Evolutionary conservation across 495 filamentous ascomycete species (phyloP).

Genomic region (Hypoxylon intermedium): DNA sequence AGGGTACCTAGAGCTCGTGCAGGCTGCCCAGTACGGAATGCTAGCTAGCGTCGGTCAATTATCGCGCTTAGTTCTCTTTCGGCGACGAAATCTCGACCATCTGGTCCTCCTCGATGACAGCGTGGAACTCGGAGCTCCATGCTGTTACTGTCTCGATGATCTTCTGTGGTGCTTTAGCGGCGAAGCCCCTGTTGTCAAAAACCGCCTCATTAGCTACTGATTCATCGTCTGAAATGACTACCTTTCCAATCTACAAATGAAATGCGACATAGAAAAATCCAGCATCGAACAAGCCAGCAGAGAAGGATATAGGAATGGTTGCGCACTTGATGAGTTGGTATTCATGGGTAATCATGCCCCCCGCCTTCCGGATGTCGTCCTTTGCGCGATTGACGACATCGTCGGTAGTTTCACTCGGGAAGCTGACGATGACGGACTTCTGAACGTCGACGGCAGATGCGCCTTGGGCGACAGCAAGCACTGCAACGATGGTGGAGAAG

Average conservation of each 20-base stretch:
- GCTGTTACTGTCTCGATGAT: slow-evolving; percentile 73
- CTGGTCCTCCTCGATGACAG: slow-evolving; percentile 78
- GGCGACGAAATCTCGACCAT: slow-evolving; percentile 53
- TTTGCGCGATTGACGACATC: slow-evolving; percentile 72
- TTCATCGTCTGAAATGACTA: neutral
- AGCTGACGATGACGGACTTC: slow-evolving; percentile 80
- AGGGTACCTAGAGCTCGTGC: slow-evolving; percentile 38
- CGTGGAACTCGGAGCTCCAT: slow-evolving; percentile 67
- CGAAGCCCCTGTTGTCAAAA: slow-evolving; percentile 68
- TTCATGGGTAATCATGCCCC: slow-evolving; percentile 64
- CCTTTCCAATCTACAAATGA: neutral
- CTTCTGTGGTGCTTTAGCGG: slow-evolving; percentile 71
- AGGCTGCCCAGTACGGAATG: slow-evolving; percentile 12
- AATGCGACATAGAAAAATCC: neutral
- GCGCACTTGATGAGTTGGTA: slow-evolving; percentile 65
- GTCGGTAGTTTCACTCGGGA: slow-evolving; percentile 74
- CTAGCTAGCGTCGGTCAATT: neutral
- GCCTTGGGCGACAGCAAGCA: slow-evolving; percentile 60
- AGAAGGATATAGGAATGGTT: neutral
- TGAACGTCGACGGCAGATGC: slow-evolving; percentile 62
- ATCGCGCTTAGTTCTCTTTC: slow-evolving; percentile 13
- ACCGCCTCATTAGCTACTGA: slow-evolving; percentile 5
- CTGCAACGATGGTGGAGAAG: slow-evolving; percentile 58
- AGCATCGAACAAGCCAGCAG: neutral
- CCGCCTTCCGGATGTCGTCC: slow-evolving; percentile 70